Percentiles rank a stretch among this genome's conserved stretches.
Evolutionary conservation across 2,329 filamentous ascomycete genomes (phyloP).

Genomic region (Fusarium marasasianum): DNA sequence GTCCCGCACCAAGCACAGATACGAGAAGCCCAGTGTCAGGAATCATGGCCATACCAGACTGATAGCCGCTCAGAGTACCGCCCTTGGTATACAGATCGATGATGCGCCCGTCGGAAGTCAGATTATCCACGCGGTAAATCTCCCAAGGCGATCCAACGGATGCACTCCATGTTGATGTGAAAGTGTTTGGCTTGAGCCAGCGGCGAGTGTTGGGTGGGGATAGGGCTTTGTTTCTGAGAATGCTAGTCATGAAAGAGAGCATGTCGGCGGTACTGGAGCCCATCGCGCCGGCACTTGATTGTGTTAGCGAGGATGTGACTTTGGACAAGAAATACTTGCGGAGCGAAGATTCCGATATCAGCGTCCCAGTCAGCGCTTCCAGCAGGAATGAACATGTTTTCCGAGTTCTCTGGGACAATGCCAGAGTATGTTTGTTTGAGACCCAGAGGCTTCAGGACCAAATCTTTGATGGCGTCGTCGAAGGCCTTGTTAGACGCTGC

Average conservation of each 20-base stretch:
- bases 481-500: background rate
- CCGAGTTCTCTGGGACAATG: fast-evolving
- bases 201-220: background rate
- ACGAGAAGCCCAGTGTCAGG: background rate
- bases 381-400: background rate
- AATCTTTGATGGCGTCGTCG: background rate
- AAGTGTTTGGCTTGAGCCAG: slow-evolving; percentile 1
- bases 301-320: background rate
- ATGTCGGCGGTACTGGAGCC: background rate
- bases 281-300: background rate
- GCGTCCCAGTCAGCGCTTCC: background rate
- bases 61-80: background rate
- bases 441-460: background rate
- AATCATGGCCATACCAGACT: background rate
- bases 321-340: background rate
- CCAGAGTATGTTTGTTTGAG: background rate
- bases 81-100: slow-evolving; percentile 1
- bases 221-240: background rate
- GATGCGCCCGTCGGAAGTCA: background rate
- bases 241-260: background rate
- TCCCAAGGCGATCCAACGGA: slow-evolving; percentile 3
- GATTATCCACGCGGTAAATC: slow-evolving; percentile 8
- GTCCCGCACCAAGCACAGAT: background rate
- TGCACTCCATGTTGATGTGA: background rate
- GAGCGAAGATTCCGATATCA: background rate